Percentiles rank a stretch among this genome's conserved stretches.
These are phyloP conservation scores for Cicer cuneatum DNA, from an alignment of 306 rosid species.

Conservation along the genomic window DNA sequence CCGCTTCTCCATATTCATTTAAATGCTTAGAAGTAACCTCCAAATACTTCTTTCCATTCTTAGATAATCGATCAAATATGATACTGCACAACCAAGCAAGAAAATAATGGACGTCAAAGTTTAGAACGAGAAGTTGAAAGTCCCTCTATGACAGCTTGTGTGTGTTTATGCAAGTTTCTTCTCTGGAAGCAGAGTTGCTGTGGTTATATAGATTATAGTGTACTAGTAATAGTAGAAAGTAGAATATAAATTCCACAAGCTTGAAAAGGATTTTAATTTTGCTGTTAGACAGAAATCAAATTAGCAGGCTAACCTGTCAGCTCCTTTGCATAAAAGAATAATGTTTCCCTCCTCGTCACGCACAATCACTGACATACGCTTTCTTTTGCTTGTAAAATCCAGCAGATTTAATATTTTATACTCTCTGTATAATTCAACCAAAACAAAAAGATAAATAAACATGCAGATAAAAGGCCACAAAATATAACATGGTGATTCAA, in stretches of 20 bases:
- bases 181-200: conserved; percentile 24
- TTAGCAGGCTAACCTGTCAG: conserved; percentile 84
- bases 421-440: conserved; percentile 69
- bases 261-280: conserved; percentile 25
- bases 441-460: conserved; percentile 30
- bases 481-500: conserved; percentile 36
- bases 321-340: conserved; percentile 93
- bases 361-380: conserved; percentile 92
- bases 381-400: conserved; percentile 96
- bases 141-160: neutral
- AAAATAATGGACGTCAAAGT: conserved; percentile 38
- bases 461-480: conserved; percentile 34
- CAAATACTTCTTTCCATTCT: conserved; percentile 75
- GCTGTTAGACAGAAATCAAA: conserved; percentile 37
- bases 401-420: conserved; percentile 78
- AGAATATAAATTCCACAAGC: conserved; percentile 32
- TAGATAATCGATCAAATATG: conserved; percentile 82
- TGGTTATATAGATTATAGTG: conserved; percentile 17
- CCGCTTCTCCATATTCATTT: conserved; percentile 94
- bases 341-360: conserved; percentile 79
- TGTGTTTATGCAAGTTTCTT: conserved; percentile 24
- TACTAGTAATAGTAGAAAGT: neutral
- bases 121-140: conserved; percentile 17
- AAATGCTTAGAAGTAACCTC: conserved; percentile 78
- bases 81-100: conserved; percentile 66